Percentiles rank a stretch among this genome's conserved stretches.
phyloP scores from a whole-genome alignment of 139 green algal species.

The Volvox africanus region DNA sequence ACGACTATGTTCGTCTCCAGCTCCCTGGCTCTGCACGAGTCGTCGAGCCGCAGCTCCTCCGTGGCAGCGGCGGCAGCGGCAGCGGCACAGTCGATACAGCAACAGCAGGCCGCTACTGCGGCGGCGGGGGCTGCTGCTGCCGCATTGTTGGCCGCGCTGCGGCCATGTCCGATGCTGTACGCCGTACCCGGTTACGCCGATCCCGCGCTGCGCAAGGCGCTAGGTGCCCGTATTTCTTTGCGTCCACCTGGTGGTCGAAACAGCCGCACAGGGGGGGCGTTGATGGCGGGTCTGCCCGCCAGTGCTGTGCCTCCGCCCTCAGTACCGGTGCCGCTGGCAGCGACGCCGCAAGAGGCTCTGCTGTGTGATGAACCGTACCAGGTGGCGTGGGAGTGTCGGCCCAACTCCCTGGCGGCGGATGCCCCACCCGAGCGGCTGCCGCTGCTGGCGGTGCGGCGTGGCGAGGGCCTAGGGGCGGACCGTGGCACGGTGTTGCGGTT shows the following conservation, averaged over 20 bases:
- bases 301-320: slow-evolving; percentile 27
- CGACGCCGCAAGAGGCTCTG: slow-evolving; percentile 3
- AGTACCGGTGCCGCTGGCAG: slow-evolving; percentile 37
- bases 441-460: slow-evolving; percentile 32
- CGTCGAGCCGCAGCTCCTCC: background rate
- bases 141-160: slow-evolving; percentile 20
- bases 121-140: background rate
- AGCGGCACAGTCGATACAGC: background rate
- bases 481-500: slow-evolving; percentile 30
- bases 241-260: background rate
- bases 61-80: background rate
- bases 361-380: slow-evolving; percentile 41
- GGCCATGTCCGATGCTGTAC: slow-evolving; percentile 29
- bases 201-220: slow-evolving; percentile 30
- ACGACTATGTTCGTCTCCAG: background rate
- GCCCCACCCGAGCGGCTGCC: slow-evolving; percentile 40
- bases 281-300: slow-evolving; percentile 10
- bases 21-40: background rate
- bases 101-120: slow-evolving; percentile 3
- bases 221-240: background rate
- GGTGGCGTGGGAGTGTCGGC: slow-evolving; percentile 47
- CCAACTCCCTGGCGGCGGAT: slow-evolving; percentile 29
- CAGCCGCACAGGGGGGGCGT: slow-evolving; percentile 12
- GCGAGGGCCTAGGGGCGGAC: slow-evolving; percentile 14
- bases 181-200: slow-evolving; percentile 36